A percentile compares a stretch with the other conserved stretches of the same genome.
Conservation (phyloP, 2,329 filamentous ascomycete genomes). For the Paramyrothecium roridum region DNA sequence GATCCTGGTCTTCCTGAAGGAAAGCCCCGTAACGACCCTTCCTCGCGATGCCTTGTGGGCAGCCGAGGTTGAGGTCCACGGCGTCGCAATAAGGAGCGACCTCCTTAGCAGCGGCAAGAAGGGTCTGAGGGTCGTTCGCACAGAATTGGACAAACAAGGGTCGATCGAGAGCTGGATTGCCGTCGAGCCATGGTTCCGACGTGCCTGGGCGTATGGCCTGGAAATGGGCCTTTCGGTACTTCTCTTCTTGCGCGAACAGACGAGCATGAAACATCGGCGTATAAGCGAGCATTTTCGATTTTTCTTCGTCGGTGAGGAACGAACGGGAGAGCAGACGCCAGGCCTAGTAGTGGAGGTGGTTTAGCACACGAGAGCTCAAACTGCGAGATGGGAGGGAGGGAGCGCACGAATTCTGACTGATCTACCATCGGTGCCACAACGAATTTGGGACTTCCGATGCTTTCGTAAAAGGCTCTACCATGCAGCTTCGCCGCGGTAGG, state of each 20-base stretch:
- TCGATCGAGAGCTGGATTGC: slow-evolving; percentile 78
- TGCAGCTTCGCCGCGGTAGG: slow-evolving; percentile 56
- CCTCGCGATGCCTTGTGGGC: slow-evolving; percentile 90
- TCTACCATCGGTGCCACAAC: slow-evolving; percentile 98
- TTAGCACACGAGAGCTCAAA: slow-evolving; percentile 5
- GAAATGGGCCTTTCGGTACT: slow-evolving; percentile 79
- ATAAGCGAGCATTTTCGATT: slow-evolving; percentile 74
- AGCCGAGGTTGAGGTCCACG: slow-evolving; percentile 92
- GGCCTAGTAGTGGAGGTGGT: slow-evolving; percentile 52
- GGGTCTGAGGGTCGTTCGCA: slow-evolving; percentile 77
- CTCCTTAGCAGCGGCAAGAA: slow-evolving; percentile 73
- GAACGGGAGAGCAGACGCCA: slow-evolving; percentile 97
- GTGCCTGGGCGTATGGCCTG: slow-evolving; percentile 54
- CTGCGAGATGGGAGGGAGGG: not conserved
- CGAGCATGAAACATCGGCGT: slow-evolving; percentile 96
- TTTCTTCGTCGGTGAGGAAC: slow-evolving; percentile 69
- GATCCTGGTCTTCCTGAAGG: slow-evolving; percentile 84
- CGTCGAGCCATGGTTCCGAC: slow-evolving; percentile 67
- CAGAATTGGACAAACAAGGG: slow-evolving; percentile 97
- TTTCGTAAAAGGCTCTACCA: slow-evolving; percentile 90
- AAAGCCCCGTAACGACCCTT: slow-evolving; percentile 93
- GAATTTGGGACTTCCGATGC: slow-evolving; percentile 85
- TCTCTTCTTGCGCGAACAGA: slow-evolving; percentile 72
- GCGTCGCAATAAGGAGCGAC: slow-evolving; percentile 90
- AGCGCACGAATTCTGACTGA: slow-evolving; percentile 89